Conservation (phyloP, 371 early-diverging fungal genomes). For the Rhizomucor pusillus region DNA sequence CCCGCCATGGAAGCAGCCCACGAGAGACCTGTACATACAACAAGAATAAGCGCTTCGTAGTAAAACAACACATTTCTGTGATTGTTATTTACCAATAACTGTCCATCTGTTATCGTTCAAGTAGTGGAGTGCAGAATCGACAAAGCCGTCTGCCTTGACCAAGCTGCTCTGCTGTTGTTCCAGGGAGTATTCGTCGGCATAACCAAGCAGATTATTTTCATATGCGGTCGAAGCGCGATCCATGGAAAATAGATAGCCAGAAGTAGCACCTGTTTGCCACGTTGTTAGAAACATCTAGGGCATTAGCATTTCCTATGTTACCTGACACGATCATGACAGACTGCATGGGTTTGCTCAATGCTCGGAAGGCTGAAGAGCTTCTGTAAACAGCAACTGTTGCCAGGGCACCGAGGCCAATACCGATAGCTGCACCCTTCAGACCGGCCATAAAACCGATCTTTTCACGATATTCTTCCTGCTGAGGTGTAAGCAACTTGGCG, state of each 20-base stretch:
- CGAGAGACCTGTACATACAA: constrained; percentile 53
- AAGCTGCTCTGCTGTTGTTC: constrained; percentile 6
- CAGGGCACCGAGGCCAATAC: constrained; percentile 41
- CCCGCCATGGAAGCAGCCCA: constrained; percentile 72
- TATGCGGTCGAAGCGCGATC: constrained; percentile 37
- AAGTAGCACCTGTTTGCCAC: constrained; percentile 42
- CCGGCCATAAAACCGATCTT: constrained; percentile 27
- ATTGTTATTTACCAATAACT: constrained; percentile 42
- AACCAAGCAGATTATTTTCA: constrained; percentile 40
- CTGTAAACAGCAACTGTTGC: constrained; percentile 31
- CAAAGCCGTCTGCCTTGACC: background rate
- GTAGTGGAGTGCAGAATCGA: constrained; percentile 22
- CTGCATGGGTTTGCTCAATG: constrained; percentile 37
- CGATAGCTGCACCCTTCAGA: constrained; percentile 41
- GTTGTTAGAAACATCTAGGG: too few species aligned
- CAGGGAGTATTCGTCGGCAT: constrained; percentile 40
- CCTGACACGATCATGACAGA: constrained; percentile 38
- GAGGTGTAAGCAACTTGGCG: constrained; percentile 8
- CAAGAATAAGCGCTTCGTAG: too few species aligned
- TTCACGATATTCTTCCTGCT: constrained; percentile 30
- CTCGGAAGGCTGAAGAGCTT: constrained; percentile 42
- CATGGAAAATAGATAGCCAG: constrained; percentile 46
- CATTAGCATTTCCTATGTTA: constrained; percentile 17
- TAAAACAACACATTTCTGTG: background rate
- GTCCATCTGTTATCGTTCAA: constrained; percentile 52